phyloP scores from a whole-genome alignment of 192 early-diverging fungal genomes.

The Backusella macrospora region DNA sequence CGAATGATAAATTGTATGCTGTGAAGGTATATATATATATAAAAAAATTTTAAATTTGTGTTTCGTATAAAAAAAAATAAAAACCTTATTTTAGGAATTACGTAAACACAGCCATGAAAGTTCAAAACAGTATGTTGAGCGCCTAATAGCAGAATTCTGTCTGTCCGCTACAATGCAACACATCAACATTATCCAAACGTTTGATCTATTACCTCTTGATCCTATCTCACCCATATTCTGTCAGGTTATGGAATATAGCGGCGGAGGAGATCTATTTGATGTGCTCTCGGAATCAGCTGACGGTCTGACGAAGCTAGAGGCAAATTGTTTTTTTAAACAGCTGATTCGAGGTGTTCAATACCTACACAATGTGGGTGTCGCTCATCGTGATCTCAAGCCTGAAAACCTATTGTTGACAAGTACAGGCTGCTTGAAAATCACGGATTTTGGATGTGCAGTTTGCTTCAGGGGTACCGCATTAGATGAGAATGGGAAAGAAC shows the following conservation, averaged over 20 bases:
- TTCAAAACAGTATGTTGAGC: slow-evolving; percentile 47
- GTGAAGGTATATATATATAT: slow-evolving; percentile 48
- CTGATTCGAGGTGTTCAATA: slow-evolving; percentile 87
- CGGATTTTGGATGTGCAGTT: slow-evolving; percentile 95
- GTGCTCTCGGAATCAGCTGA: slow-evolving; percentile 65
- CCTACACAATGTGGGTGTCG: slow-evolving; percentile 90
- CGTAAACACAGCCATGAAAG: slow-evolving; percentile 62
- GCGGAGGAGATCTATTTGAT: slow-evolving; percentile 76
- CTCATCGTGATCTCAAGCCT: slow-evolving; percentile 81
- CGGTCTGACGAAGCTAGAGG: slow-evolving; percentile 49
- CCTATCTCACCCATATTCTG: slow-evolving; percentile 55
- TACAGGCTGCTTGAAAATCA: slow-evolving; percentile 84
- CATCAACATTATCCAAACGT: slow-evolving; percentile 72
- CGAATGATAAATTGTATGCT: slow-evolving; percentile 39
- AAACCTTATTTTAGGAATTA: slow-evolving; percentile 70
- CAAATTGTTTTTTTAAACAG: slow-evolving; percentile 89
- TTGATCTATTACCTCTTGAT: slow-evolving; percentile 74
- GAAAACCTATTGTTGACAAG: slow-evolving; percentile 89
- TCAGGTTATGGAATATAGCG: slow-evolving; percentile 83
- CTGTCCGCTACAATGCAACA: slow-evolving; percentile 75
- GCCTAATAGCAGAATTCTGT: slow-evolving; percentile 71
- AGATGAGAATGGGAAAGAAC: slow-evolving; percentile 20
- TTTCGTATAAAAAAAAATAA: neutral
- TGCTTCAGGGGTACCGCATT: slow-evolving; percentile 68
- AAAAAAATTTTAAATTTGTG: neutral